Conservation (phyloP, 2,329 filamentous ascomycete species). For the Tolypocladium tundrense region DNA sequence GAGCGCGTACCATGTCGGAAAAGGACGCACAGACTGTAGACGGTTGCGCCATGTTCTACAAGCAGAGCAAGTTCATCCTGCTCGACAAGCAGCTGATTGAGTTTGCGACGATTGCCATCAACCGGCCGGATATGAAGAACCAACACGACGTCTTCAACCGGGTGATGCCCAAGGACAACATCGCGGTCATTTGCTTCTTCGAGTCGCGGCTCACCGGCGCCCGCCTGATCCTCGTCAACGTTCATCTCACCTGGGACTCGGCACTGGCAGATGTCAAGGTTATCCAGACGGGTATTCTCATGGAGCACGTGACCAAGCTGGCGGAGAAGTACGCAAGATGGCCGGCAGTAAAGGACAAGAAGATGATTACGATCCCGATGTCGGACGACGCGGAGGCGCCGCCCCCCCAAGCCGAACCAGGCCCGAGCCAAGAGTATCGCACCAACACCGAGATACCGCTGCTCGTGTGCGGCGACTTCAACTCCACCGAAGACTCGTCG, state of each 20-base stretch:
- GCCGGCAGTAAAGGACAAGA: slow-evolving; percentile 76
- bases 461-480: slow-evolving; percentile 91
- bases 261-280: slow-evolving; percentile 88
- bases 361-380: slow-evolving; percentile 36
- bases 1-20: slow-evolving; percentile 85
- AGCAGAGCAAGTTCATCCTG: slow-evolving; percentile 84
- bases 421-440: slow-evolving; percentile 77
- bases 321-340: slow-evolving; percentile 76
- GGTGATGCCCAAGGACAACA: slow-evolving; percentile 97
- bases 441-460: slow-evolving; percentile 82
- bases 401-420: slow-evolving; percentile 52
- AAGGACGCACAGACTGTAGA: slow-evolving; percentile 85
- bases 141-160: slow-evolving; percentile 97
- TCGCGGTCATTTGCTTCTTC: slow-evolving; percentile 83
- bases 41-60: slow-evolving; percentile 95
- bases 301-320: slow-evolving; percentile 82
- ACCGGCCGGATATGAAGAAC: slow-evolving; percentile 91
- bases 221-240: slow-evolving; percentile 84
- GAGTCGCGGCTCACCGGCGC: slow-evolving; percentile 88
- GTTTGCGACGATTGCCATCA: slow-evolving; percentile 85
- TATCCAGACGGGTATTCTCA: slow-evolving; percentile 87
- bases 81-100: slow-evolving; percentile 93
- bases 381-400: slow-evolving; percentile 34
- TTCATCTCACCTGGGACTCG: slow-evolving; percentile 92
- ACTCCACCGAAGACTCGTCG: slow-evolving; percentile 76